Base-by-base conservation (phyloP, 495 filamentous ascomycete species). In the Penicillium subrubescens region DNA sequence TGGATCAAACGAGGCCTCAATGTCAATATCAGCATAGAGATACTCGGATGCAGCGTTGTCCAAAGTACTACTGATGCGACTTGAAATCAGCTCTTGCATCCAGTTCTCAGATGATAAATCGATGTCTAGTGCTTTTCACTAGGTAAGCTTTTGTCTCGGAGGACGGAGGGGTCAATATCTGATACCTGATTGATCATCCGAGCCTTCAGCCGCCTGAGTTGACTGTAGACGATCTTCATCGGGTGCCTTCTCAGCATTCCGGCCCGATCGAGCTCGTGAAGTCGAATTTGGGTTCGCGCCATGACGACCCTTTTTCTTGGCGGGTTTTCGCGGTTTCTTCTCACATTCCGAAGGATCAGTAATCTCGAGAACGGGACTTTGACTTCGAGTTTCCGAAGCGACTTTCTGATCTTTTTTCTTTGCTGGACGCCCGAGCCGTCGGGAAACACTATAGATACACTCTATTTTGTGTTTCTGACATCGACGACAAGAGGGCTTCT, bases 391-490 rank as follows among this genome's bases (percentile, higher is more conserved):
- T 15, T 64, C 35, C 37, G 57, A 11, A 12, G 25, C 57, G 0
- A 51, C 21, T 23, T 48, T 37, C 11, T 35, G 19, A 12, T 71
- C 70, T 66, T 67, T 75, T 48, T 75, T 77, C 59, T 81, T 83
- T 10, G 76, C 76, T 0, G 81, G 81, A 50, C 81, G 66, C 1
- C 81, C 81, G 8, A 81, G 61, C 27, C 78, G 75, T n/a, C 78
- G 68, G 10, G 80, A 79, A 25, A 81, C 76, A 56, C 79, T 82
- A 63, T 83, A 83, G 37, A 82, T 65, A 51, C 81, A 83, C 2
- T 71, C 68, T 15, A 80, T 70, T 14, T 78, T 76, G 33, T 81
- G 78, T 43, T 74, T 81, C 46, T 75, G 71, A 39, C 82, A 84
- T 62, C 81, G 68, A 15, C 72, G 73, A 59, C 82, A 84, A 2